These are phyloP conservation scores for Daedaleopsis nitida DNA, from an alignment of 768 basidiomycete species.

Conservation along the genomic window DNA sequence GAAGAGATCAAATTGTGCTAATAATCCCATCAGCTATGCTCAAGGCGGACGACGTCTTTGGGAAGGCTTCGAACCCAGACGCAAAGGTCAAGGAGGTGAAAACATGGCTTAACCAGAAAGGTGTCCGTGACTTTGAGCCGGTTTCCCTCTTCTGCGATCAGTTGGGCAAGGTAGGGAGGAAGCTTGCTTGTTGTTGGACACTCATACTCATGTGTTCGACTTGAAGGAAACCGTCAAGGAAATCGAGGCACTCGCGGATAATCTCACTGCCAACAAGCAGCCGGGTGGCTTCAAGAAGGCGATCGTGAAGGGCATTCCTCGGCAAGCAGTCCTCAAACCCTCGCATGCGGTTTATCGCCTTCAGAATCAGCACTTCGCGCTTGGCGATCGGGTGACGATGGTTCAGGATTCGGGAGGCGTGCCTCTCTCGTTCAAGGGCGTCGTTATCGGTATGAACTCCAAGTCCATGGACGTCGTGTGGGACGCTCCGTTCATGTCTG, in stretches of 20 bases:
- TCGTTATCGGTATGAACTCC: constrained; percentile 85
- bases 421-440: constrained; percentile 88
- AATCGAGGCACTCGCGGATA: constrained; percentile 78
- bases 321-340: constrained; percentile 92
- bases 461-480: constrained; percentile 94
- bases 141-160: constrained; percentile 93
- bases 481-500: constrained; percentile 96
- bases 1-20: constrained; percentile 4
- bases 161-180: constrained; percentile 69
- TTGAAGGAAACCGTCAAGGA: constrained; percentile 72
- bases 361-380: constrained; percentile 82
- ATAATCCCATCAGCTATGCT: constrained; percentile 63
- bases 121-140: constrained; percentile 88
- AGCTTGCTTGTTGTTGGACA: background rate
- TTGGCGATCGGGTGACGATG: constrained; percentile 96
- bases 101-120: constrained; percentile 83
- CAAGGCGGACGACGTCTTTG: constrained; percentile 60
- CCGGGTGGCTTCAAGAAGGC: constrained; percentile 79
- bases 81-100: constrained; percentile 75
- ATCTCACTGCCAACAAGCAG: constrained; percentile 60
- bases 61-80: constrained; percentile 61
- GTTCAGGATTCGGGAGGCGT: constrained; percentile 94
- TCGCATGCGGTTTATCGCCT: constrained; percentile 86
- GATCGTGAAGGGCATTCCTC: constrained; percentile 91
- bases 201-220: constrained; percentile 1